phyloP scores from a whole-genome alignment of 768 basidiomycete species.

The Leccinum pellstonianum region DNA sequence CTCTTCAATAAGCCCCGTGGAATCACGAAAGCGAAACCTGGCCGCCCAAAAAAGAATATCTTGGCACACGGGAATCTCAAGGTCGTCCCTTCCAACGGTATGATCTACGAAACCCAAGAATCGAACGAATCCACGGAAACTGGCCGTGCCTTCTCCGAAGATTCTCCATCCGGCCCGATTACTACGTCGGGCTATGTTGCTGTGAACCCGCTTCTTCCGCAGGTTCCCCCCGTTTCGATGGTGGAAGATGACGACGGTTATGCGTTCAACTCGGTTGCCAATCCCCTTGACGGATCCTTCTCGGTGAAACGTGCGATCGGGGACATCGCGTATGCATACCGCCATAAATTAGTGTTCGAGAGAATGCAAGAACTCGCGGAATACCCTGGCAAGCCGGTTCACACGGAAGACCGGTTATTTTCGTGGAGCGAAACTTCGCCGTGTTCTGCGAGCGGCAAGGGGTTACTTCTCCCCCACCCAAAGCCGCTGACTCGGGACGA shows the following conservation, averaged over 20 bases:
- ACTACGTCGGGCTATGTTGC: conserved; percentile 14
- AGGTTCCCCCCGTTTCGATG: neutral
- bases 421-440: conserved; percentile 19
- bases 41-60: conserved; percentile 28
- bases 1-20: conserved; percentile 24
- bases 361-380: conserved; percentile 26
- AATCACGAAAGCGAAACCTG: conserved; percentile 31
- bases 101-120: conserved; percentile 11
- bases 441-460: conserved; percentile 20
- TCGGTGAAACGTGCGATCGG: conserved; percentile 30
- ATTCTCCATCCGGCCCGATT: conserved; percentile 5
- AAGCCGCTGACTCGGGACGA: conserved; percentile 43
- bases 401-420: conserved; percentile 10
- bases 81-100: neutral
- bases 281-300: conserved; percentile 26
- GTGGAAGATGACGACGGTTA: conserved; percentile 5
- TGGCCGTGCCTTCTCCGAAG: conserved; percentile 6
- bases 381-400: conserved; percentile 9
- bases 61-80: conserved; percentile 6
- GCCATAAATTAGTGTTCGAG: conserved; percentile 28
- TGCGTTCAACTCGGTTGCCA: conserved; percentile 19
- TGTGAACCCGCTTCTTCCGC: conserved; percentile 31
- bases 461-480: conserved; percentile 16
- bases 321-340: conserved; percentile 30
- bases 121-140: conserved; percentile 9